Conservation (phyloP, 345 rosid species). For the Zanthoxylum bungeanum region DNA sequence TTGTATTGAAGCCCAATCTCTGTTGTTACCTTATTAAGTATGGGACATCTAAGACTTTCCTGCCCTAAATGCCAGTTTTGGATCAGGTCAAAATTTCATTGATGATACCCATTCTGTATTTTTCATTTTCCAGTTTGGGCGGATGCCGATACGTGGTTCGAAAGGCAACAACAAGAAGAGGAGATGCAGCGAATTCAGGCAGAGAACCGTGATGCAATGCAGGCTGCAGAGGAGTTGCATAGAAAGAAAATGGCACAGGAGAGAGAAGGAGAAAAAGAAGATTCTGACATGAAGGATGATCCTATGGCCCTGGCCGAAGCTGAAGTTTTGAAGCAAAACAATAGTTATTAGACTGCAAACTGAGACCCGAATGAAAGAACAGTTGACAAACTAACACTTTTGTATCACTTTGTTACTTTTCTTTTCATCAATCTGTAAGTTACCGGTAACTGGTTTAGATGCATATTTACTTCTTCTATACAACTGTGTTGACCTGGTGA, state of each 20-base stretch:
- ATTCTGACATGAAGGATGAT: slow-evolving; percentile 55
- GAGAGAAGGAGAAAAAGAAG: slow-evolving; percentile 88
- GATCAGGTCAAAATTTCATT: background rate
- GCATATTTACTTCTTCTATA: background rate
- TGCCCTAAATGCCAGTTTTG: background rate
- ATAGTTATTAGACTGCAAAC: slow-evolving; percentile 16
- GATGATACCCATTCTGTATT: background rate
- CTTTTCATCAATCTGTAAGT: background rate
- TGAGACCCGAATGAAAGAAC: background rate
- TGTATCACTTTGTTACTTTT: background rate
- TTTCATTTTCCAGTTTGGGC: slow-evolving; percentile 73
- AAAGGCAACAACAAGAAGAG: slow-evolving; percentile 89
- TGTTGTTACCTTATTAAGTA: background rate
- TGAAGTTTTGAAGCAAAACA: slow-evolving; percentile 39
- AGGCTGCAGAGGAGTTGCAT: slow-evolving; percentile 87
- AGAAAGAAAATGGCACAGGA: slow-evolving; percentile 83
- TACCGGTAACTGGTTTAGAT: background rate
- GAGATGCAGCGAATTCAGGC: slow-evolving; percentile 79
- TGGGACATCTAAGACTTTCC: background rate
- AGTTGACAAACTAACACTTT: background rate
- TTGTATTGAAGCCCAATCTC: background rate
- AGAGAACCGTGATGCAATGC: slow-evolving; percentile 79
- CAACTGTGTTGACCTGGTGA: background rate
- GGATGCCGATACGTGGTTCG: slow-evolving; percentile 99
- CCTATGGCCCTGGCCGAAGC: slow-evolving; percentile 87